These are phyloP conservation scores for Globisporangium nodosum DNA, from an alignment of 352 stramenopile species.

Conservation along the genomic window DNA sequence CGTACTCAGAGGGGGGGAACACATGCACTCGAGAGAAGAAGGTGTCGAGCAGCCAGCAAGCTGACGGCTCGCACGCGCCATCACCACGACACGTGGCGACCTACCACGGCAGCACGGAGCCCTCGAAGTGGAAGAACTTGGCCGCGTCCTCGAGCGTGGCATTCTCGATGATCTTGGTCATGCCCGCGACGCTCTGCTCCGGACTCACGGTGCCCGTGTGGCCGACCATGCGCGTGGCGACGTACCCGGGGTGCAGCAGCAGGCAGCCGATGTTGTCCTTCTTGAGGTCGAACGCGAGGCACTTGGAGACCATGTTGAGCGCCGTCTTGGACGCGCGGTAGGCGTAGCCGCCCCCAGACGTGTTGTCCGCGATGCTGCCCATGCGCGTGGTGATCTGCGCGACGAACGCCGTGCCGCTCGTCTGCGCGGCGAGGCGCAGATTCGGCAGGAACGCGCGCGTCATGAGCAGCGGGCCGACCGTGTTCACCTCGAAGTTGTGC, in stretches of 20 bases:
- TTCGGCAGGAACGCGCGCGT: constrained; percentile 56
- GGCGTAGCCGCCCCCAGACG: constrained; percentile 53
- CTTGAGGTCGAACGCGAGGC: constrained; percentile 42
- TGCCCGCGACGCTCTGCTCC: constrained; percentile 34
- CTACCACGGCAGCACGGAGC: constrained; percentile 56
- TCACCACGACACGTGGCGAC: background rate
- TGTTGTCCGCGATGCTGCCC: constrained; percentile 56
- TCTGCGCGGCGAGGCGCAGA: constrained; percentile 29
- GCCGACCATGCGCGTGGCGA: constrained; percentile 52
- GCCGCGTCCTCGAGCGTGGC: constrained; percentile 46
- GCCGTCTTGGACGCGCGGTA: constrained; percentile 80
- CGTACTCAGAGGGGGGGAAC: no score
- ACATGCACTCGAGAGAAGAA: no score
- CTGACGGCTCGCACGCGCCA: background rate
- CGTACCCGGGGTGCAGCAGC: constrained; percentile 57
- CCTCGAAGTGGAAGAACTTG: constrained; percentile 50
- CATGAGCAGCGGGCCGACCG: constrained; percentile 58
- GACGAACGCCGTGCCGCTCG: constrained; percentile 35
- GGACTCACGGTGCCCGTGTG: constrained; percentile 36
- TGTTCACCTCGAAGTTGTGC: constrained; percentile 72
- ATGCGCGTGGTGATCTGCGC: constrained; percentile 56
- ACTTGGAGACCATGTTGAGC: constrained; percentile 74
- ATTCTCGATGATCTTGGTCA: constrained; percentile 50
- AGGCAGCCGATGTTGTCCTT: constrained; percentile 49
- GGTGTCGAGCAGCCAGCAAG: background rate